Evolutionary conservation across 2,329 filamentous ascomycete genomes (phyloP), one percentile per base, ranked within the genome.

Genomic region (Diaporthe vaccinii): DNA sequence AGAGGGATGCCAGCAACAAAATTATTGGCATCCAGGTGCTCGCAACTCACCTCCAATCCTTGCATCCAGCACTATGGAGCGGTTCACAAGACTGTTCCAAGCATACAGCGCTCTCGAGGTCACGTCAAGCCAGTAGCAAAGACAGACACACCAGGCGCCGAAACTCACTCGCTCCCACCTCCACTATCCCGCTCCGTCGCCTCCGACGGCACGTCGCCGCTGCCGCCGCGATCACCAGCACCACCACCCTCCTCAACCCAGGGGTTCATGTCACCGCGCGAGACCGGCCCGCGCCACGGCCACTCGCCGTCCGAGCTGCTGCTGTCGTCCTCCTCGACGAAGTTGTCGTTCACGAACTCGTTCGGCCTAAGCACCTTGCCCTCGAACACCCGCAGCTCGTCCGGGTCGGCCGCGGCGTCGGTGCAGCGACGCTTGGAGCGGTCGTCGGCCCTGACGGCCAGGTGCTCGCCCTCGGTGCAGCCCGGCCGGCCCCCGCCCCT

Each of bases 291-390:
- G n/a, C 46, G 9, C 46, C 49, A 65, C 12, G 7, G 25, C 8
- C 20, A 17, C 20, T 51, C 57, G 25, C 55, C 70, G 1, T 65
- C 46, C 6, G 46, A 65, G 10, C 49, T 39, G n/a, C 46, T 36
- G 28, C n/a, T 36, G 22, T 67, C 62, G 36, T 41, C 58, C 14
- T 70, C 70, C 2, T 41, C 62, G 46, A 51, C 3, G 8, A 70
- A 62, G 20, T 58, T 25, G 20, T 76, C 62, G n/a, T 76, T 76
- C 10, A 76, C 69, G 12, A 76, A 76, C 62, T 75, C 73, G 10
- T 76, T 76, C 17, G 75, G 51, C 44, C 20, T 46, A 22, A 76
- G 59, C 8, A 75, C 53, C 69, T 65, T 65, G 9, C 73, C 75
- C 69, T 75, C 75, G 20, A 76, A 75, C 34, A 65, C 14, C 14